These are phyloP conservation scores for Magnolia officinalis DNA, from an alignment of 164 flowering plant species.

Conservation along the genomic window DNA sequence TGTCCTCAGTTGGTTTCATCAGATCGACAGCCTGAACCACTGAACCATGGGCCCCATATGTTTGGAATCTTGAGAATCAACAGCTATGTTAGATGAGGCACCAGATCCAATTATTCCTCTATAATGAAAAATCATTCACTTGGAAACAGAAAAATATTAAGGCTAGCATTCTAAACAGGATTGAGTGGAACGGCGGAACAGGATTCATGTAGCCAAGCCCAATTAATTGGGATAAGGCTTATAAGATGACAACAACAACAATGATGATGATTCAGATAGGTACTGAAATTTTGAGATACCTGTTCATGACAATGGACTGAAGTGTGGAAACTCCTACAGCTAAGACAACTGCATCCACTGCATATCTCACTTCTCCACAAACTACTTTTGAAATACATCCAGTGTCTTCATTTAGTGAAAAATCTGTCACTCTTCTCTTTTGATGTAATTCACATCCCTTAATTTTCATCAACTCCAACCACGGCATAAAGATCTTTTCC, in stretches of 20 bases:
- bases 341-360: conserved; percentile 52
- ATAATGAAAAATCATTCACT: too few relatives aligned
- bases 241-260: too few relatives aligned
- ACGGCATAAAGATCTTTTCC: conserved; percentile 56
- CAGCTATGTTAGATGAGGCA: too few relatives aligned
- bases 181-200: too few relatives aligned
- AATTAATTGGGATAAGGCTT: too few relatives aligned
- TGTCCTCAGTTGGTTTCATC: too few relatives aligned
- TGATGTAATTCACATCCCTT: conserved; percentile 45
- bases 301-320: conserved; percentile 40
- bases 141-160: neutral
- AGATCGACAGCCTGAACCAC: too few relatives aligned
- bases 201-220: too few relatives aligned
- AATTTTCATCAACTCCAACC: conserved; percentile 43
- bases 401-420: conserved; percentile 40
- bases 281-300: conserved; percentile 19
- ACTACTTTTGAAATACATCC: conserved; percentile 45
- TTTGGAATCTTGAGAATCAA: too few relatives aligned
- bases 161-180: neutral
- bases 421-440: conserved; percentile 43
- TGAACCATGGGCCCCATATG: too few relatives aligned
- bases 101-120: too few relatives aligned
- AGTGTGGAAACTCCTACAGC: conserved; percentile 57
- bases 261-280: too few relatives aligned
- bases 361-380: conserved; percentile 39